Conservation (phyloP, 2,329 filamentous ascomycete genomes). For the Orbilia javanica region DNA sequence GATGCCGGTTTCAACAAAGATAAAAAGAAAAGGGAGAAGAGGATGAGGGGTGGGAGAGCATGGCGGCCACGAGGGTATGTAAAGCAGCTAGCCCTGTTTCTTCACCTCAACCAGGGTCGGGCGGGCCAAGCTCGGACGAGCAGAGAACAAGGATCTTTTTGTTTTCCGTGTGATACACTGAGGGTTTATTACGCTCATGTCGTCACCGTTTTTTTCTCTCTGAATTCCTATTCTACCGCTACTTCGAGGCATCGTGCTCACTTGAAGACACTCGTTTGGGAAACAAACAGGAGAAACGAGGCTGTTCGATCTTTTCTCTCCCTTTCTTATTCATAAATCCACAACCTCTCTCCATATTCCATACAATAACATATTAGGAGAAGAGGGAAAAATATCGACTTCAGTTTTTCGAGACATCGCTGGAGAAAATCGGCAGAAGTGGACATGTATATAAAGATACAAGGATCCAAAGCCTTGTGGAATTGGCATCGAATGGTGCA, state of each 20-base stretch:
- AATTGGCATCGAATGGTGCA: too few species aligned
- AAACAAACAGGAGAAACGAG: conserved; percentile 5
- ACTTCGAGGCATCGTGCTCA: background rate
- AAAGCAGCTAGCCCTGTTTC: conserved; percentile 3
- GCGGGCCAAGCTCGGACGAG: background rate
- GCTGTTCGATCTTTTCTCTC: background rate
- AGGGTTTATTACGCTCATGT: too few species aligned
- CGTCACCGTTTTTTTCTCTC: background rate
- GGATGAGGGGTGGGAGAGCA: background rate
- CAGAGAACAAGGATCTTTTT: background rate
- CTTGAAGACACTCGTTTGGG: background rate
- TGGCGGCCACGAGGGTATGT: background rate
- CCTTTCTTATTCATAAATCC: background rate
- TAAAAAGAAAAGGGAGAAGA: background rate
- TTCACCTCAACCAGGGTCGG: background rate
- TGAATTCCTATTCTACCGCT: background rate
- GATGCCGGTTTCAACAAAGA: background rate
- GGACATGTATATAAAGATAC: too few species aligned
- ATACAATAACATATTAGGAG: background rate
- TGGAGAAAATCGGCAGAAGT: too few species aligned
- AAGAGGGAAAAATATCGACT: too few species aligned
- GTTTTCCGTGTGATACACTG: too few species aligned
- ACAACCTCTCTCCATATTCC: background rate
- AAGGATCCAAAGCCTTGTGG: too few species aligned
- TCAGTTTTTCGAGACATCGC: too few species aligned